A percentile compares a stretch with the other conserved stretches of the same genome.
phyloP scores from a whole-genome alignment of 495 filamentous ascomycete species.

The Neurospora sublineolata region DNA sequence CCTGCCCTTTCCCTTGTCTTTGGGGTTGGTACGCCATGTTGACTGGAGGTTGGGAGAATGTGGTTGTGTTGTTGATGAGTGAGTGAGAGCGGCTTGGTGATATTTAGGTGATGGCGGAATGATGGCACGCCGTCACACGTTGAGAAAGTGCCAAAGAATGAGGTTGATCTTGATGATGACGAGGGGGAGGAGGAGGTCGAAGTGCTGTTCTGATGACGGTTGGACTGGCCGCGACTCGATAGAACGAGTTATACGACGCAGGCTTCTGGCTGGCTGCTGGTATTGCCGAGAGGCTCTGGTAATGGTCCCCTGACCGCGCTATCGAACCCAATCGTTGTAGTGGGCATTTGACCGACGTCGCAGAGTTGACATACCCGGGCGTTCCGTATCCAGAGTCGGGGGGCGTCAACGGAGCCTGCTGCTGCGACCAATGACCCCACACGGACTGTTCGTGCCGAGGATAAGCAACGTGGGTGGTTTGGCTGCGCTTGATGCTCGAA shows the following conservation, averaged over 20 bases:
- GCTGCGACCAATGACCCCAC: constrained; percentile 26
- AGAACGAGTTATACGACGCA: constrained; percentile 39
- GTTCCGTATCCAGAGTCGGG: constrained; percentile 42
- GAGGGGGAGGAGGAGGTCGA: neutral
- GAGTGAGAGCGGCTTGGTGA: neutral
- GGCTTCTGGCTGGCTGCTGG: constrained; percentile 16
- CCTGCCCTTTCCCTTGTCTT: neutral
- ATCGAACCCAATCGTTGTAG: neutral
- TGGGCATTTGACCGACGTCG: neutral
- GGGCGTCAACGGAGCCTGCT: constrained; percentile 33
- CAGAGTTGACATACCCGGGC: constrained; percentile 20
- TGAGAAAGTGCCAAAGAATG: neutral
- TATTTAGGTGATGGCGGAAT: neutral
- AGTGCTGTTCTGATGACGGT: constrained; percentile 3
- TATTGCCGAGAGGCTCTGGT: constrained; percentile 19
- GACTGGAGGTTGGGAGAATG: neutral
- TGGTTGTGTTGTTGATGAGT: neutral
- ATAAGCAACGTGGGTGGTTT: constrained; percentile 32
- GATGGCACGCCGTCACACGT: neutral
- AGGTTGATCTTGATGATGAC: neutral
- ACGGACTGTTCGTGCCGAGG: constrained; percentile 39
- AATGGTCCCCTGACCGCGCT: constrained; percentile 14
- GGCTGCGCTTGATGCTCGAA: constrained; percentile 32
- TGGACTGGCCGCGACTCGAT: constrained; percentile 22
- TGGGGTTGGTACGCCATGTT: neutral